These are phyloP conservation scores for Xylaria sp. DNA, from an alignment of 2,329 filamentous ascomycete genomes.

Conservation along the genomic window DNA sequence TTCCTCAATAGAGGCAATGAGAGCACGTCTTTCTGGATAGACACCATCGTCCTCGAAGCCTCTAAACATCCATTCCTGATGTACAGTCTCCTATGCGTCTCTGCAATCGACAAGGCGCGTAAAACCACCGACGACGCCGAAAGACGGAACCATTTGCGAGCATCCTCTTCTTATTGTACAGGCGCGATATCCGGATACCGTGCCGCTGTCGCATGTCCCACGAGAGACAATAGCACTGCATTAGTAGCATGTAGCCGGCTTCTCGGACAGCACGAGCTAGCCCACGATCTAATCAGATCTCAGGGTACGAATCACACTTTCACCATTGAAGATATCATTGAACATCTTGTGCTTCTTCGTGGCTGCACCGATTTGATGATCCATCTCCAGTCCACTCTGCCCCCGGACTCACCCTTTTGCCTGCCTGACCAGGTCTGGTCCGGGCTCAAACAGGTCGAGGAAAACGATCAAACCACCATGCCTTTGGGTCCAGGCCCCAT, in stretches of 20 bases:
- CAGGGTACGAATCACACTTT: conserved; percentile 17
- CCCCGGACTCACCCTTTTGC: conserved; percentile 27
- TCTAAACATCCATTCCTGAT: conserved; percentile 30
- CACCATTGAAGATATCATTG: conserved; percentile 28
- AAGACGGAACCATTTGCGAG: conserved; percentile 25
- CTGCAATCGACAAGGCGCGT: conserved; percentile 29
- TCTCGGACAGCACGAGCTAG: conserved; percentile 29
- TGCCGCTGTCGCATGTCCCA: conserved; percentile 20
- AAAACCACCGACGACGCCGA: conserved; percentile 12
- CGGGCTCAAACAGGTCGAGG: conserved; percentile 21
- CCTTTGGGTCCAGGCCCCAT: conserved; percentile 3
- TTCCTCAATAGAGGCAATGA: conserved; percentile 33
- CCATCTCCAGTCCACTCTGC: conserved; percentile 25
- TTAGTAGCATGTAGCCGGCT: conserved; percentile 31
- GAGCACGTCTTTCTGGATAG: conserved; percentile 23
- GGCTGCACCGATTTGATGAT: conserved; percentile 29
- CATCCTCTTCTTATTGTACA: conserved; percentile 28
- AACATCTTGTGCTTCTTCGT: conserved; percentile 31
- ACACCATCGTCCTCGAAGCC: conserved; percentile 27
- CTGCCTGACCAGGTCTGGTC: conserved; percentile 18
- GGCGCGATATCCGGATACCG: conserved; percentile 34
- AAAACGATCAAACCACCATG: conserved; percentile 10
- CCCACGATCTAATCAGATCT: conserved; percentile 23
- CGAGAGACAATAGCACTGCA: conserved; percentile 28
- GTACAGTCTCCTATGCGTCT: conserved; percentile 29